A percentile compares a stretch with the other conserved stretches of the same genome.
Evolutionary conservation across 1,284 basidiomycete species (phyloP).

Genomic region (Fomitopsis betulina): DNA sequence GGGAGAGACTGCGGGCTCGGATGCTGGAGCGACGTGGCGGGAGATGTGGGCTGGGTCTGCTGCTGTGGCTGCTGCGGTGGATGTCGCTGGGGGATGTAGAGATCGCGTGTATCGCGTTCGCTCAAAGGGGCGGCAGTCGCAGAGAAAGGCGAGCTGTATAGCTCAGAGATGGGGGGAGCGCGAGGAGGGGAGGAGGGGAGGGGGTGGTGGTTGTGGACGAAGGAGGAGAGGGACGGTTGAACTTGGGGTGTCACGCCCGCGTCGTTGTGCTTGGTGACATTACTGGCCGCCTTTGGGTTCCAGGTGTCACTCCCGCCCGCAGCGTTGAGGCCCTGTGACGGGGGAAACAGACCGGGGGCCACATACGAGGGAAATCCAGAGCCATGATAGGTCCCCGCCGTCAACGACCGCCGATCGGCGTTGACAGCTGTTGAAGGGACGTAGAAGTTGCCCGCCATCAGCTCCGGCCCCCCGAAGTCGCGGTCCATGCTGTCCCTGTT

Average conservation of each 20-base stretch:
- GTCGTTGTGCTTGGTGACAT: slow-evolving; percentile 15
- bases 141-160: slow-evolving; percentile 20
- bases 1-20: slow-evolving; percentile 23
- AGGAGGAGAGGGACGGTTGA: slow-evolving; percentile 20
- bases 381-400: slow-evolving; percentile 13
- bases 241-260: slow-evolving; percentile 21
- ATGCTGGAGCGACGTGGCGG: slow-evolving; percentile 18
- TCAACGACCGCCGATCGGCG: slow-evolving; percentile 19
- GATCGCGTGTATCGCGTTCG: slow-evolving; percentile 26
- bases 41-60: slow-evolving; percentile 14
- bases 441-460: slow-evolving; percentile 14
- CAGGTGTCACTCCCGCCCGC: slow-evolving; percentile 14
- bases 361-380: slow-evolving; percentile 20
- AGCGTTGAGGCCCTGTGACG: slow-evolving; percentile 18
- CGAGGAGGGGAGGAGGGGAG: slow-evolving; percentile 25
- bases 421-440: slow-evolving; percentile 17
- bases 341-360: slow-evolving; percentile 18
- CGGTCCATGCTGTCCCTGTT: neutral
- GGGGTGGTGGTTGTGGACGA: slow-evolving; percentile 23
- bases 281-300: slow-evolving; percentile 17
- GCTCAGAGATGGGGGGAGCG: slow-evolving; percentile 22
- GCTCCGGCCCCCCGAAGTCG: slow-evolving; percentile 7
- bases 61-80: slow-evolving; percentile 18
- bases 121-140: slow-evolving; percentile 17
- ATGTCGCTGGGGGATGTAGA: slow-evolving; percentile 20